These are phyloP conservation scores for Aureoboletus auriporus DNA, from an alignment of 768 basidiomycete genomes.

Conservation along the genomic window DNA sequence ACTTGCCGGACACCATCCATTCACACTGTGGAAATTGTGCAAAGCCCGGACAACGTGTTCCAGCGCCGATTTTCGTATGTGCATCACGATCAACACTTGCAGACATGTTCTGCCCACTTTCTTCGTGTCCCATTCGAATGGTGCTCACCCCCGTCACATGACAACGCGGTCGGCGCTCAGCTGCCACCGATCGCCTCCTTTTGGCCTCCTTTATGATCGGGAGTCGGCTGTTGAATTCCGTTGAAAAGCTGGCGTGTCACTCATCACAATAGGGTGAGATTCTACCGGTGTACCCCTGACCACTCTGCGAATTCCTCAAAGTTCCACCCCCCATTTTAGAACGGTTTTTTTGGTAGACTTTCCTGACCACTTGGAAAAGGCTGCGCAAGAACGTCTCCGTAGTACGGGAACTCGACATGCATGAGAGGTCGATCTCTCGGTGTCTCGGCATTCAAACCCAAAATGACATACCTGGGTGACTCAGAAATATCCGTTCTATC, in stretches of 20 bases:
- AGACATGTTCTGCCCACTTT: background rate
- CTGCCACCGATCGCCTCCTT: conserved; percentile 24
- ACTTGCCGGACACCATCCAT: background rate
- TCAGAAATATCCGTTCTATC: background rate
- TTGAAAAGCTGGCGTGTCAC: no score
- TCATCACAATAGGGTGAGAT: background rate
- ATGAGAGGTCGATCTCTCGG: background rate
- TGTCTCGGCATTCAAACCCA: background rate
- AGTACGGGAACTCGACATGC: background rate
- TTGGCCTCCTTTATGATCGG: conserved; percentile 22
- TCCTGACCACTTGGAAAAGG: background rate
- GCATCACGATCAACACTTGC: background rate
- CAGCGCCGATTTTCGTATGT: background rate
- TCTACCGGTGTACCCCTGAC: background rate
- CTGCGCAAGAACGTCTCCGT: background rate
- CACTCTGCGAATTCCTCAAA: no score
- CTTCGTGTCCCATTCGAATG: conserved; percentile 1
- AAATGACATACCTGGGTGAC: background rate
- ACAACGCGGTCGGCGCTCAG: conserved; percentile 16
- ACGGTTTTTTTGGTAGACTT: no score
- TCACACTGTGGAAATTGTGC: conserved; percentile 18
- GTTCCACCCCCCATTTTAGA: no score
- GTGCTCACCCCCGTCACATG: background rate
- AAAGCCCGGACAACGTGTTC: conserved; percentile 1
- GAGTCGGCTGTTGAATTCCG: conserved; percentile 4